Evolutionary conservation across 108 stramenopile genomes (phyloP).

Genomic region (Discostella pseudostelligera): DNA sequence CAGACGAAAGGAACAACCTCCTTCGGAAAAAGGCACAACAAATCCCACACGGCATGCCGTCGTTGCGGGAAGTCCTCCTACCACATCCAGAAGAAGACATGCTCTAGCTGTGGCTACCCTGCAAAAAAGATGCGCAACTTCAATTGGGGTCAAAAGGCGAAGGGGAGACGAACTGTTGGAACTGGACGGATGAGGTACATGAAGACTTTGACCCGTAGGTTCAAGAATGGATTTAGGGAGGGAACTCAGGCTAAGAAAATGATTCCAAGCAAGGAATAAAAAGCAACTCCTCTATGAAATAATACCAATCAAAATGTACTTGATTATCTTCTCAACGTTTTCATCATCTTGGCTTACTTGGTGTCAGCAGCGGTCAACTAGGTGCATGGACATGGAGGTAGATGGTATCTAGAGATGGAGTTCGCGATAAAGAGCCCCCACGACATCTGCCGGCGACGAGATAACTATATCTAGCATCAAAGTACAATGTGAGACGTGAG

Average conservation of each 20-base stretch:
- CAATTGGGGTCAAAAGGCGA: slow-evolving; percentile 98
- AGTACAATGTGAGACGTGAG: no score
- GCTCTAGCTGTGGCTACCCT: slow-evolving; percentile 99
- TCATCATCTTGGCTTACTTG: no score
- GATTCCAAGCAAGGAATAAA: slow-evolving; percentile 61
- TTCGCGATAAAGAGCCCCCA: no score
- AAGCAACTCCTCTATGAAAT: slow-evolving; percentile 1
- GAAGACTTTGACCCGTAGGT: slow-evolving; percentile 96
- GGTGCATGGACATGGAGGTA: no score
- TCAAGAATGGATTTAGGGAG: slow-evolving; percentile 99
- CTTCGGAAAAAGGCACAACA: slow-evolving; percentile 99
- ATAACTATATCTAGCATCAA: no score
- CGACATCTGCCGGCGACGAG: no score
- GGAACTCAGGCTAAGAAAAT: slow-evolving; percentile 94
- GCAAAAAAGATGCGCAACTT: slow-evolving; percentile 94
- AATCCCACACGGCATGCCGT: slow-evolving; percentile 99
- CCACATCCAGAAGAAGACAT: slow-evolving; percentile 99
- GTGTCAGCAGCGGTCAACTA: no score
- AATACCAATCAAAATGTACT: not conserved
- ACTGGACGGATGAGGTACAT: slow-evolving; percentile 99
- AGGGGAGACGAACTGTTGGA: slow-evolving; percentile 94
- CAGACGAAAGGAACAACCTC: slow-evolving; percentile 99
- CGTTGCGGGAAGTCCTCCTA: slow-evolving; percentile 98
- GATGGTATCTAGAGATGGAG: no score
- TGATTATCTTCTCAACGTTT: not conserved